Base-by-base conservation (phyloP, 129 eudicot genomes). In the Helianthus annuus region DNA sequence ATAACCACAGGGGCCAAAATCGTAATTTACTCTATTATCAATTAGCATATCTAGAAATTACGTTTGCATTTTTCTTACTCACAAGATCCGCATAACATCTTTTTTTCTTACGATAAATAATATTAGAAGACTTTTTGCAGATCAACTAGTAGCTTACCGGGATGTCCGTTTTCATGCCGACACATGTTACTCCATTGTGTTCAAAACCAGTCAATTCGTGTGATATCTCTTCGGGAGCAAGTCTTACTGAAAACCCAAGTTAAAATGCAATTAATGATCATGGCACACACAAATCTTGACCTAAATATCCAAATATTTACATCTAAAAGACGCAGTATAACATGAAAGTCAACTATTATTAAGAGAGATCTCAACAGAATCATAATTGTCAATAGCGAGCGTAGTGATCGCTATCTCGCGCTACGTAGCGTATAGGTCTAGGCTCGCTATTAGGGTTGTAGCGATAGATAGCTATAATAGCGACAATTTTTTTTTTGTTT, bases 161-260 rank as follows among this genome's bases (percentile, higher is more conserved):
- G 56, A 90, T 94, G 70, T 94, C 89, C 17, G 99, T 94, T 84
- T 88, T 86, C 99, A 94, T 94, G 83, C 97, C 96, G 48, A 90
- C 79, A 70, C 99, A 94, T 53, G 97, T 94, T 24, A 94, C 99
- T 56, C 86, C 99, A 75, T 94, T 94, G 88, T 90, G 99, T 72
- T 76, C 94, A 79, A 70, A 94, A 69, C 99, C 97, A 54, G 96
- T 90, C 74, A 94, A 76, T 63, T 79, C 79, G 49, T 58, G 74
- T 42, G 99, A 90, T 51, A 82, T 68, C 51, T 94, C 99, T 79
- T 94, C 99, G 3, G 97, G 99, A 78, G 99, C 99, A 76, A 94
- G 97, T 85, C 99, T 90, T 86, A 94, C 98, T 94, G 80, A 79
- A 85, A 42, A 52, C 72, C 70, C 68, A 78, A 78, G 1, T 24